Percentiles rank a stretch among this genome's conserved stretches.
Evolutionary conservation across 306 rosid species (phyloP).

Genomic region (Rosa chinensis): DNA sequence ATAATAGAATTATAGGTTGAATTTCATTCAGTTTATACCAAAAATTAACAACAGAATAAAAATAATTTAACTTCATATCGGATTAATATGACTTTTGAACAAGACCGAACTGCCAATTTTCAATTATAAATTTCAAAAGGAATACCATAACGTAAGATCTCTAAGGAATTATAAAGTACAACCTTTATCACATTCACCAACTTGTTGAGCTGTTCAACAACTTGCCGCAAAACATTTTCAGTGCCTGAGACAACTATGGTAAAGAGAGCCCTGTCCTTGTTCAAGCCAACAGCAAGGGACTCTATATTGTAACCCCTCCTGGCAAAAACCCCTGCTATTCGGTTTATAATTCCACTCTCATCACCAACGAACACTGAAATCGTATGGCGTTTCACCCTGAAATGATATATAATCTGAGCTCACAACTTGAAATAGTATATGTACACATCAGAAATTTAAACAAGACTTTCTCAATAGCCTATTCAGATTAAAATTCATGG

Average conservation of each 20-base stretch:
- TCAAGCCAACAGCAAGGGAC: slow-evolving; percentile 64
- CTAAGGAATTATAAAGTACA: background rate
- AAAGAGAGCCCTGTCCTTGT: slow-evolving; percentile 63
- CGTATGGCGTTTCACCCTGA: slow-evolving; percentile 55
- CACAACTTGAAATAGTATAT: background rate
- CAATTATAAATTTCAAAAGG: background rate
- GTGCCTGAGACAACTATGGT: slow-evolving; percentile 61
- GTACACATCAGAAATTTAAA: background rate
- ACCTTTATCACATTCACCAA: slow-evolving; percentile 61
- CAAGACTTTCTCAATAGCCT: background rate
- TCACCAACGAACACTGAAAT: slow-evolving; percentile 69
- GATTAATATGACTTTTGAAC: background rate
- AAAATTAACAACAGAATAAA: background rate
- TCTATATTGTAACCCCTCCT: slow-evolving; percentile 69
- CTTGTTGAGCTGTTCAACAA: slow-evolving; percentile 64
- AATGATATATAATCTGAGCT: slow-evolving; percentile 14
- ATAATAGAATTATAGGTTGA: background rate
- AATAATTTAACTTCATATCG: background rate
- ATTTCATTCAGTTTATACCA: background rate
- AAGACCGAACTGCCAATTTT: background rate
- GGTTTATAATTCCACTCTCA: slow-evolving; percentile 67
- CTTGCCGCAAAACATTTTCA: slow-evolving; percentile 51
- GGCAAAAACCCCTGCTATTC: slow-evolving; percentile 66
- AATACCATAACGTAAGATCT: background rate
- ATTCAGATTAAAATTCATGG: background rate